Conservation (phyloP, 2,329 filamentous ascomycete species). For the Thielaviopsis populi region DNA sequence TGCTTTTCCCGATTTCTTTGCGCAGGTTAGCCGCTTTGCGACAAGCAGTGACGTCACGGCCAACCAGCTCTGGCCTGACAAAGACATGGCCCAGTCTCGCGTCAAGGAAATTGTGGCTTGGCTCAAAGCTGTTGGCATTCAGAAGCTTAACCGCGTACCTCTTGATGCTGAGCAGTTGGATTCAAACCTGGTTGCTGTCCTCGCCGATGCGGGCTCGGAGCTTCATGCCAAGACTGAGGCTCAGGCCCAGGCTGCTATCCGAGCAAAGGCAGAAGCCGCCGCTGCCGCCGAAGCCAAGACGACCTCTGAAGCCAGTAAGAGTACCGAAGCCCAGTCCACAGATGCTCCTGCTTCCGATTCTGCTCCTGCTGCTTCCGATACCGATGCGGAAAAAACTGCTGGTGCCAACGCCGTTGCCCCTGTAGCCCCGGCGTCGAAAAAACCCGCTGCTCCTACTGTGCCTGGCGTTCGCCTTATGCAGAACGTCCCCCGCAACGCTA, state of each 20-base stretch:
- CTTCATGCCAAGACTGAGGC: conserved; percentile 30
- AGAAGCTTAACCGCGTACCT: conserved; percentile 88
- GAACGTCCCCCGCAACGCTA: conserved; percentile 68
- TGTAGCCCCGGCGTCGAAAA: conserved; percentile 25
- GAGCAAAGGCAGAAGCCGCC: background rate
- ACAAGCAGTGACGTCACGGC: conserved; percentile 72
- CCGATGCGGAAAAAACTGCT: background rate
- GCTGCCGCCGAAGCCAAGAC: background rate
- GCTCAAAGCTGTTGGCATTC: conserved; percentile 83
- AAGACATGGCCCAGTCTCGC: conserved; percentile 54
- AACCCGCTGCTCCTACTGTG: background rate
- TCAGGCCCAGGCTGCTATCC: background rate
- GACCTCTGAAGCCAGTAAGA: background rate
- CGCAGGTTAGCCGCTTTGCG: conserved; percentile 69
- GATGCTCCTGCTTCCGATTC: background rate
- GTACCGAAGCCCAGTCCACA: background rate
- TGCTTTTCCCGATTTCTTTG: conserved; percentile 89
- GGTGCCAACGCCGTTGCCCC: background rate
- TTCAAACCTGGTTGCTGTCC: conserved; percentile 67
- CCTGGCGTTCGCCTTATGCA: conserved; percentile 33
- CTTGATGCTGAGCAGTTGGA: conserved; percentile 94
- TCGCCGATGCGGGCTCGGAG: conserved; percentile 51
- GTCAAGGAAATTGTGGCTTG: conserved; percentile 90
- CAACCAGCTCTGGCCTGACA: conserved; percentile 68
- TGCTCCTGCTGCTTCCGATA: background rate